Base-by-base conservation (phyloP, 345 rosid genomes). In the Clarkia xantiana region DNA sequence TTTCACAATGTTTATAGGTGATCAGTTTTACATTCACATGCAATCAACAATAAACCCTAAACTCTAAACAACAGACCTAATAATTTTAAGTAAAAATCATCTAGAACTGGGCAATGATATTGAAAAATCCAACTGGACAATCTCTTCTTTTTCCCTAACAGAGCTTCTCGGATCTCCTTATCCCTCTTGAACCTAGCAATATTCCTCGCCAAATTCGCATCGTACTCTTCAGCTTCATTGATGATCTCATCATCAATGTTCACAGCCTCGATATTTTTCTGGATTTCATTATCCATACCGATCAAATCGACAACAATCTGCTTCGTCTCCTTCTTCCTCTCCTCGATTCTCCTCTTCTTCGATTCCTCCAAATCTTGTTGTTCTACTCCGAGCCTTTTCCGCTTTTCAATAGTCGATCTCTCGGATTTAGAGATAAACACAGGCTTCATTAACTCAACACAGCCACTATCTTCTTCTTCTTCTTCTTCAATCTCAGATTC, bases 201-300 rank as follows among this genome's bases (percentile, higher is more conserved):
- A 61, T 71, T 72, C 49, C 76, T 60, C 46, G 54, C 72, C 58
- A n/a, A n/a, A n/a, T 71, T 71, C 76, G 72, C 69, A 29, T 71
- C 72, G 6, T 67, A 71, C 61, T 67, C 72, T 56, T 71, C 76
- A 9, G 76, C 76, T 56, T 67, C 76, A 17, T 71, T 71, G 12
- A 63, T 71, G 12, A 63, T 17, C 57, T 71, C 76, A 61, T 71
- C 76, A 54, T 71, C 76, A 2, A 72, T 71, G 52, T 71, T 72
- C 51, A 71, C 69, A 54, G 39, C 46, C 52, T 71, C 72, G 51
- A 71, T 15, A 58, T 71, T 71, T 69, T 61, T 71, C 64, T 63
- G 70, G n/a, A 67, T 71, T 23, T 53, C 45, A 52, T 63, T 56
- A 18, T 71, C 76, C 57, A 67, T 67, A 43, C 69, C 34, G 22